Evolutionary conservation across 306 rosid species (phyloP), one percentile per base, ranked within the genome.

Genomic region (Quercus wislizeni): DNA sequence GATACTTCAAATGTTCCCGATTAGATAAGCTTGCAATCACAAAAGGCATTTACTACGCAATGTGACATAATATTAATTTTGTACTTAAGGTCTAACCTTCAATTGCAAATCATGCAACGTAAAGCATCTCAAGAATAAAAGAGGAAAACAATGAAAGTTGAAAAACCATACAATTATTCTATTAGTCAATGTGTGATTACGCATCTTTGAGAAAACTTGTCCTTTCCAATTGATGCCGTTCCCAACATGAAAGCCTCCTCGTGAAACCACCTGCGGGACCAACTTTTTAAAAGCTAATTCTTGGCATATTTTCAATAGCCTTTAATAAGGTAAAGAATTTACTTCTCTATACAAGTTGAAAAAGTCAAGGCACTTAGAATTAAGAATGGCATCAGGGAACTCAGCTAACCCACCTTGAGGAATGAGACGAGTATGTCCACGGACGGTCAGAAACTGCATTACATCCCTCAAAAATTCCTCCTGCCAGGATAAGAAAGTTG

Each of bases 161-260:
- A 78, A 33, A 62, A 55, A 69, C 81, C 96, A 56, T 96, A 96
- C 99, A 49, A 97, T 96, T 97, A 96, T 96, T 86, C 97, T 90
- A 85, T 96, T 96, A 72, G 99, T 93, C 90, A 92, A 82, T 49
- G 98, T 96, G 88, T 90, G 91, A 83, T 96, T 93, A 78, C 95
- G 97, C 98, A 96, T 96, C 90, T 96, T 96, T 35, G 99, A 96
- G 89, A 96, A 96, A 76, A 96, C 93, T 84, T 96, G 99, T 71
- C 99, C 98, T 88, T 96, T 96, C 99, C 99, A 96, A 86, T 96
- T 96, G 90, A 96, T 96, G 81, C 98, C 99, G 76, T 96, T 96
- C 78, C 98, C 97, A 74, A 96, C 99, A 74, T 96, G 98, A 88
- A 96, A 96, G 80, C 99, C 99, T 74, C 98, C 99, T 82, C 99